These are phyloP conservation scores for Rutstroemia sp. DNA, from an alignment of 2,329 filamentous ascomycete genomes.

Conservation along the genomic window DNA sequence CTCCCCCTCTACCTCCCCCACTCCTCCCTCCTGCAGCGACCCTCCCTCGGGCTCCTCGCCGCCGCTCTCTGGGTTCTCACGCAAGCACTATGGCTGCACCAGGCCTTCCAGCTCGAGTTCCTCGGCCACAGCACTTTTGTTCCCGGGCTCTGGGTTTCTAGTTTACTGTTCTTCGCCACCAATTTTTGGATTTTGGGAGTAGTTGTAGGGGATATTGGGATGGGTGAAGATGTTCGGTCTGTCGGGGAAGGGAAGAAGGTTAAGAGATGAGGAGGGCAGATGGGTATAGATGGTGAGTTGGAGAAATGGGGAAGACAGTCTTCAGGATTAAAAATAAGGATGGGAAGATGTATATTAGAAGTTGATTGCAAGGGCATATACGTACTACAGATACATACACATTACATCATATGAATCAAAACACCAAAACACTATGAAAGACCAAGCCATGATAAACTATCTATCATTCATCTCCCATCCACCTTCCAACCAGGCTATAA, in stretches of 20 bases:
- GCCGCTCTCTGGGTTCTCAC: constrained; percentile 65
- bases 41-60: constrained; percentile 55
- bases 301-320: not conserved
- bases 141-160: constrained; percentile 72
- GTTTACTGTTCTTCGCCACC: constrained; percentile 71
- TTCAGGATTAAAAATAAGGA: not conserved
- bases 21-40: constrained; percentile 61
- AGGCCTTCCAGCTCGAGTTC: constrained; percentile 71
- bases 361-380: no score
- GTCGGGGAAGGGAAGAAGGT: not conserved
- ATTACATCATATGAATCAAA: no score
- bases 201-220: constrained; percentile 58
- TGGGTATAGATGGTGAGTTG: not conserved
- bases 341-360: no score
- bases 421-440: not conserved
- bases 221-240: not conserved
- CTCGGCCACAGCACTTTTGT: constrained; percentile 76
- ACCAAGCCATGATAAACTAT: not conserved
- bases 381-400: no score
- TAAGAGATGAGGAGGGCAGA: not conserved
- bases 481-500: no score
- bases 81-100: constrained; percentile 70
- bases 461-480: no score
- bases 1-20: constrained; percentile 87
- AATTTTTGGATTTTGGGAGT: constrained; percentile 85